Evolutionary conservation across 371 early-diverging fungal genomes (phyloP), one percentile per base, ranked within the genome.

Genomic region (Syncephalastrum racemosum): DNA sequence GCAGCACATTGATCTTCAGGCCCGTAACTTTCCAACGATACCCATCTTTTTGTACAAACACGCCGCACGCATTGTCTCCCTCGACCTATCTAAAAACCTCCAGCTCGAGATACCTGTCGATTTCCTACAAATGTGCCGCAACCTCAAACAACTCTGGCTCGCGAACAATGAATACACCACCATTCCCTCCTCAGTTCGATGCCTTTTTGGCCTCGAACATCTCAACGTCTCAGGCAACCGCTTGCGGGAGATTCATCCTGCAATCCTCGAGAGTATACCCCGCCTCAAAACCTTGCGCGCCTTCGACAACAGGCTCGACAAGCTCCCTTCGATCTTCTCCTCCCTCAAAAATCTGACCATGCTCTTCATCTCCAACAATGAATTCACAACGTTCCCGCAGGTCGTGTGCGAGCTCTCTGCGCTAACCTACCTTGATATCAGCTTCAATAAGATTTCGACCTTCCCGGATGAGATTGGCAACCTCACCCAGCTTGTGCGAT

Each of bases 221-320:
- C 70, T 95, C 54, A 87, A 93, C 59, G 72, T 94, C 20, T 88
- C 92, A 0, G 81, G 87, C 43, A 96, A 96, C 41, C 80, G 84
- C 16, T 70, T 95, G 14, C 67, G 65, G 31, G 75, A 80, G 15
- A 66, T 93, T 46, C 81, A 81, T 1, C 76, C 70, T 48, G 80
- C 85, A 14, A 80, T 81, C 16, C 57, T 95, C 12, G 78, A 84
- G 45, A 59, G 77, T 8, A 65, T 94, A 2, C 44, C 66, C 19
- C 68, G 75, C 5, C 67, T 96, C 14, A 64, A 66, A 13, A 79
- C 77, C 6, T 73, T 95, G 4, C 71, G 79, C 51, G 77, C 90
- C 7, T 81, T 81, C 50, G 88, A 90, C 70, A 96, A 96, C 67
- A 75, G 76, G 7, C 67, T 95, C 18, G 81, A 85, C 39, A 63